phyloP scores from a whole-genome alignment of 176 grass and related monocot genomes.

The Carex cristatella region DNA sequence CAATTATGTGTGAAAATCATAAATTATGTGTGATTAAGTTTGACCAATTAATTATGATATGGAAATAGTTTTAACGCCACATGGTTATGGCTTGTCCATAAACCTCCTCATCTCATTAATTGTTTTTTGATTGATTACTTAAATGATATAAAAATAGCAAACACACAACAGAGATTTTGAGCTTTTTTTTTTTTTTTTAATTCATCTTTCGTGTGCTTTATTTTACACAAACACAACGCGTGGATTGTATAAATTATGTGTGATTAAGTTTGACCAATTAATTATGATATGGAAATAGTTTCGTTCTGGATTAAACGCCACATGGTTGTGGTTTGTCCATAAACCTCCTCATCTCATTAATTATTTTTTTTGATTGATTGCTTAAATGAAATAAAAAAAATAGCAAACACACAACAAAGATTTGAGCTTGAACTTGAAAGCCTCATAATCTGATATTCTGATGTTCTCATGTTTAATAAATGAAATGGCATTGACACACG shows the following conservation, averaged over 20 bases:
- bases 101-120: conserved; percentile 4
- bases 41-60: background rate
- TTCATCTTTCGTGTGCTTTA: too few species aligned
- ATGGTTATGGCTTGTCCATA: background rate
- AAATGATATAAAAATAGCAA: background rate
- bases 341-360: conserved; percentile 7
- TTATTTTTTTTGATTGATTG: background rate
- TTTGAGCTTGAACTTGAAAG: background rate
- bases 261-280: background rate
- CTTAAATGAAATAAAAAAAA: background rate
- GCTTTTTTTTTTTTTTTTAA: too few species aligned
- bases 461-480: background rate
- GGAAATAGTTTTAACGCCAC: background rate
- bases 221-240: too few species aligned
- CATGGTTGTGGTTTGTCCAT: background rate
- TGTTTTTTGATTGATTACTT: background rate
- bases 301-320: background rate
- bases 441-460: background rate
- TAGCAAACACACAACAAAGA: background rate
- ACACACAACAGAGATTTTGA: background rate
- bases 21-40: background rate
- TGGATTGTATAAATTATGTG: background rate
- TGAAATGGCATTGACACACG: background rate
- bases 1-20: too few species aligned
- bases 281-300: background rate